These are phyloP conservation scores for Puccinia polysora DNA, from an alignment of 1,284 basidiomycete species.

Conservation along the genomic window DNA sequence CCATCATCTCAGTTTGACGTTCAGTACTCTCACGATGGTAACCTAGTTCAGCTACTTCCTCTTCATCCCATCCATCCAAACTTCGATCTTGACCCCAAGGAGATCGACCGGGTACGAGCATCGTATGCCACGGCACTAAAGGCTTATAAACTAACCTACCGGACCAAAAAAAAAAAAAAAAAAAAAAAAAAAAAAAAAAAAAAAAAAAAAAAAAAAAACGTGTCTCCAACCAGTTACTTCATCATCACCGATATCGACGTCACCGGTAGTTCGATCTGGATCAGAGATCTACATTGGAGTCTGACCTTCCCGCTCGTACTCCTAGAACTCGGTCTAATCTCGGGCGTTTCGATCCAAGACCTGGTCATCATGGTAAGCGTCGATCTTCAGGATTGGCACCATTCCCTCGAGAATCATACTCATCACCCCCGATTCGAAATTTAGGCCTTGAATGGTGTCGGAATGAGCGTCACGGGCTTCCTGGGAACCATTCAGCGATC, in stretches of 20 bases:
- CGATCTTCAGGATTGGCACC: background rate
- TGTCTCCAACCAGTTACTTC: no score
- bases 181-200: no score
- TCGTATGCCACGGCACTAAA: no score
- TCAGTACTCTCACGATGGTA: constrained; percentile 14
- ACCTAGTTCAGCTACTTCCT: constrained; percentile 8
- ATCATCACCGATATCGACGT: constrained; percentile 22
- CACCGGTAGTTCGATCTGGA: constrained; percentile 18
- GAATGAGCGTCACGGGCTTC: constrained; percentile 15
- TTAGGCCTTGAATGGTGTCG: constrained; percentile 15
- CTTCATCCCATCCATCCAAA: no score
- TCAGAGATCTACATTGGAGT: constrained; percentile 27
- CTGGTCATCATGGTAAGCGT: constrained; percentile 19
- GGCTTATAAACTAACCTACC: no score
- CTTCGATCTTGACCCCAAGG: no score
- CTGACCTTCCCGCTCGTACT: constrained; percentile 17
- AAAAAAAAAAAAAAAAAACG: no score
- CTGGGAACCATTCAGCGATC: constrained; percentile 14
- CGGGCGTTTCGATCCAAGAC: constrained; percentile 14
- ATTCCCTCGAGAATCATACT: background rate
- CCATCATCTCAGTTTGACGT: constrained; percentile 19
- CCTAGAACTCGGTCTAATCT: constrained; percentile 12
- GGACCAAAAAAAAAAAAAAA: no score
- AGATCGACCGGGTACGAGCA: no score
- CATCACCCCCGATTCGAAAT: background rate